Evolutionary conservation across 1,284 basidiomycete species (phyloP).

Genomic region (Pterula multifida): DNA sequence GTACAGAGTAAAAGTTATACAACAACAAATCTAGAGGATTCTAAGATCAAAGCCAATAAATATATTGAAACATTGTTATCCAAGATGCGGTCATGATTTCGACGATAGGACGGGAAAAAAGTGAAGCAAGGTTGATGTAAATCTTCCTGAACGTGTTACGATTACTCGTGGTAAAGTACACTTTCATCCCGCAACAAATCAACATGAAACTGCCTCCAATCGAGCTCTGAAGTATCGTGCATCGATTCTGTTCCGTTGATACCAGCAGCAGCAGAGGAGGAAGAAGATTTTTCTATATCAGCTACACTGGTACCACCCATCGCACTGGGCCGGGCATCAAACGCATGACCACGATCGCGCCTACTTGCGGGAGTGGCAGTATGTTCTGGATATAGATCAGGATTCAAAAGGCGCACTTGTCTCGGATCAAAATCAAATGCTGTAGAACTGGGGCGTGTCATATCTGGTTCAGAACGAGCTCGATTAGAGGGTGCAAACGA

Average conservation of each 20-base stretch:
- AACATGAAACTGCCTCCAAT: conserved; percentile 1
- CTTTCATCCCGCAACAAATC: not conserved
- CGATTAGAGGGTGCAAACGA: not conserved
- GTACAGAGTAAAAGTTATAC: too few species aligned
- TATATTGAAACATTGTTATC: too few species aligned
- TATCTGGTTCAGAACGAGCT: not conserved
- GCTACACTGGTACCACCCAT: not conserved
- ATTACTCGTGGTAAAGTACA: not conserved
- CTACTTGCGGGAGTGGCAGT: not conserved
- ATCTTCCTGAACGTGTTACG: not conserved
- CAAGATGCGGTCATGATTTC: too few species aligned
- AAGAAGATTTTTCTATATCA: not conserved
- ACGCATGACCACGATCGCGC: not conserved
- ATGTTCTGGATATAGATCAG: not conserved
- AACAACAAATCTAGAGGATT: too few species aligned
- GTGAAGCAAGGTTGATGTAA: not conserved
- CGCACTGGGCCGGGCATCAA: not conserved
- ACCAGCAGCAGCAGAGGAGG: not conserved
- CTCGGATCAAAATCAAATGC: not conserved
- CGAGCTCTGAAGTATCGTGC: not conserved
- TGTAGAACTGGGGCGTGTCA: not conserved
- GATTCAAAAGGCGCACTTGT: not conserved
- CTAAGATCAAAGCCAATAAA: too few species aligned
- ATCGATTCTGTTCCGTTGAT: not conserved
- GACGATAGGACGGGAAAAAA: too few species aligned